These are phyloP conservation scores for Phaseolus lunatus DNA, from an alignment of 306 rosid species.

Conservation along the genomic window DNA sequence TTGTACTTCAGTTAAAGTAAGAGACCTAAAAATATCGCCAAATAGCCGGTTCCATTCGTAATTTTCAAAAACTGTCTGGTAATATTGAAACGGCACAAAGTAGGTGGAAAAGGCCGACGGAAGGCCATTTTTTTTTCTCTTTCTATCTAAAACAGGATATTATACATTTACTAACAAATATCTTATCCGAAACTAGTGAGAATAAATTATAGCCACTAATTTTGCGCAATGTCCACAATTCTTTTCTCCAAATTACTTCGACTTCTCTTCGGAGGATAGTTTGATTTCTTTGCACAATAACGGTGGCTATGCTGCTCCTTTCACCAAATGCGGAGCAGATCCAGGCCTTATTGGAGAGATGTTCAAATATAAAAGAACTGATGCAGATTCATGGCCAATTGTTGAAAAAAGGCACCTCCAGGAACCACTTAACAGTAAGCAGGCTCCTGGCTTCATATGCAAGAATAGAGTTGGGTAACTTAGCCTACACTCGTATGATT, in stretches of 20 bases:
- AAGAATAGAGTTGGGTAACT: slow-evolving; percentile 54
- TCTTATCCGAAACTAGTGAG: slow-evolving; percentile 48
- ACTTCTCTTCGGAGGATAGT: slow-evolving; percentile 10
- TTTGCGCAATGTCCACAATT: not conserved
- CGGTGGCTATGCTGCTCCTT: slow-evolving; percentile 43
- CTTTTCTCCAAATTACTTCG: slow-evolving; percentile 17
- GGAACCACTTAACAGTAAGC: slow-evolving; percentile 44
- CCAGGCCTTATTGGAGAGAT: slow-evolving; percentile 60
- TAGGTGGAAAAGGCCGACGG: slow-evolving; percentile 36
- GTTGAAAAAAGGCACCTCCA: slow-evolving; percentile 53
- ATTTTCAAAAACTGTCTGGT: not conserved
- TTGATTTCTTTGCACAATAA: slow-evolving; percentile 10
- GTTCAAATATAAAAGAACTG: slow-evolving; percentile 65
- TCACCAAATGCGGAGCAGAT: slow-evolving; percentile 47
- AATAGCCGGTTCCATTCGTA: not conserved
- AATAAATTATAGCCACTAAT: slow-evolving; percentile 47
- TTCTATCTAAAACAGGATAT: slow-evolving; percentile 26
- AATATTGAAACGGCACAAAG: slow-evolving; percentile 1
- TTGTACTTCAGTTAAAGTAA: not conserved
- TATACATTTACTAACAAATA: slow-evolving; percentile 34
- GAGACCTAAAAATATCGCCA: not conserved
- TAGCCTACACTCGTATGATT: slow-evolving; percentile 57
- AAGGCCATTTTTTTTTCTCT: not conserved
- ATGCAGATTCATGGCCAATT: slow-evolving; percentile 72
- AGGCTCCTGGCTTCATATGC: slow-evolving; percentile 57